Percentiles rank a stretch among this genome's conserved stretches.
These are phyloP conservation scores for Glarea lozoyensis DNA, from an alignment of 495 filamentous ascomycete species.

Conservation along the genomic window DNA sequence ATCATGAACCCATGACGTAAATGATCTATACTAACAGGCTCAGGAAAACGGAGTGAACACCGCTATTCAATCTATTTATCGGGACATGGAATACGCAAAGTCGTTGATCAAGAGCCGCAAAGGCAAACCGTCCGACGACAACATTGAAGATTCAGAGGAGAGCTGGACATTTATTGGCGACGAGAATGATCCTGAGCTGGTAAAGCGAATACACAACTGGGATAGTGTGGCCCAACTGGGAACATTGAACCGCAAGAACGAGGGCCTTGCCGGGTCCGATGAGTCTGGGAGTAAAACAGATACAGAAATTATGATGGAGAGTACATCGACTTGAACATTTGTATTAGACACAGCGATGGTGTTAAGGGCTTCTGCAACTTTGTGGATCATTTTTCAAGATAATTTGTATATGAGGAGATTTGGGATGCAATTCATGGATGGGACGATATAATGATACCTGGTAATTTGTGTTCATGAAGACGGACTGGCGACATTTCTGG, in stretches of 20 bases:
- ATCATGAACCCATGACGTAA: conserved; percentile 3
- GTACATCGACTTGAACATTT: neutral
- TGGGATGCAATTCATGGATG: no score
- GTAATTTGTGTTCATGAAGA: no score
- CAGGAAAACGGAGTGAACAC: conserved; percentile 84
- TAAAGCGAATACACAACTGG: conserved; percentile 16
- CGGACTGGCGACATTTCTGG: no score
- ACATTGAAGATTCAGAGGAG: conserved; percentile 52
- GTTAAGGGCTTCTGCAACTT: no score
- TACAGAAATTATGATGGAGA: no score
- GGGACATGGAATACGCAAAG: conserved; percentile 93
- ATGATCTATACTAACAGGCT: conserved; percentile 15
- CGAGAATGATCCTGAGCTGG: conserved; percentile 31
- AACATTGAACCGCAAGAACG: no score
- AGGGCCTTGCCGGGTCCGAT: neutral
- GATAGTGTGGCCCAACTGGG: conserved; percentile 13
- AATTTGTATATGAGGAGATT: no score
- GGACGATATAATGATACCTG: no score
- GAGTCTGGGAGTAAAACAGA: neutral
- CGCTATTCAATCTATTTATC: conserved; percentile 88
- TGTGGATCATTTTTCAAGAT: no score
- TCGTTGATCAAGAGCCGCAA: conserved; percentile 60
- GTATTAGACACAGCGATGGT: no score
- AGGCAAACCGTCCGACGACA: conserved; percentile 36
- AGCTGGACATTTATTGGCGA: conserved; percentile 71